Percentiles rank a stretch among this genome's conserved stretches.
Evolutionary conservation across 331 rosid species (phyloP).

Genomic region (Saraca asoca): DNA sequence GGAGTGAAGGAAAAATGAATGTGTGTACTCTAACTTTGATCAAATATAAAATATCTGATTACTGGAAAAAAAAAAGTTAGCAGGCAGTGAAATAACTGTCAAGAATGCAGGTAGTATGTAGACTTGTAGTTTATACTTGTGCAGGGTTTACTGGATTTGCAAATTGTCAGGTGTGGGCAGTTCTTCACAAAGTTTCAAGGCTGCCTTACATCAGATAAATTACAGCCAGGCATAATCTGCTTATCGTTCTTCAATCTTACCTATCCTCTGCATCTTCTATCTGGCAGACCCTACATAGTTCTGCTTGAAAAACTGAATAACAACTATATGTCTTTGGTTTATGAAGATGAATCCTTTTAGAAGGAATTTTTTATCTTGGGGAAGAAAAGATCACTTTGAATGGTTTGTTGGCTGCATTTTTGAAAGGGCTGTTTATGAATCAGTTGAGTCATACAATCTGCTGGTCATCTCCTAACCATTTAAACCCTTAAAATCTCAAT

Average conservation of each 20-base stretch:
- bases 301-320: neutral
- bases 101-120: no score
- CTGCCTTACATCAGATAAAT: neutral
- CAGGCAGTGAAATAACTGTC: no score
- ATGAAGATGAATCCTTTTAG: neutral
- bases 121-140: neutral
- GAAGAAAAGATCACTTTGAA: neutral
- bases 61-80: constrained; percentile 1
- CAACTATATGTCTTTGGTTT: neutral
- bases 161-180: neutral
- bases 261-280: neutral
- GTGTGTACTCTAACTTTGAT: constrained; percentile 7
- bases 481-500: constrained; percentile 9
- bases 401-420: constrained; percentile 11
- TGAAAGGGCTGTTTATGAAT: constrained; percentile 7
- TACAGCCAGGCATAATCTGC: neutral
- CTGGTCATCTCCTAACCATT: constrained; percentile 7
- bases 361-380: neutral
- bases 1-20: neutral
- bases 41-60: neutral
- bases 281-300: neutral
- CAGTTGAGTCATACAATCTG: neutral
- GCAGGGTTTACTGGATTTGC: neutral
- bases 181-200: neutral
- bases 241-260: no score